phyloP scores from a whole-genome alignment of 1,284 basidiomycete species.

The Trichosporon ovoides region DNA sequence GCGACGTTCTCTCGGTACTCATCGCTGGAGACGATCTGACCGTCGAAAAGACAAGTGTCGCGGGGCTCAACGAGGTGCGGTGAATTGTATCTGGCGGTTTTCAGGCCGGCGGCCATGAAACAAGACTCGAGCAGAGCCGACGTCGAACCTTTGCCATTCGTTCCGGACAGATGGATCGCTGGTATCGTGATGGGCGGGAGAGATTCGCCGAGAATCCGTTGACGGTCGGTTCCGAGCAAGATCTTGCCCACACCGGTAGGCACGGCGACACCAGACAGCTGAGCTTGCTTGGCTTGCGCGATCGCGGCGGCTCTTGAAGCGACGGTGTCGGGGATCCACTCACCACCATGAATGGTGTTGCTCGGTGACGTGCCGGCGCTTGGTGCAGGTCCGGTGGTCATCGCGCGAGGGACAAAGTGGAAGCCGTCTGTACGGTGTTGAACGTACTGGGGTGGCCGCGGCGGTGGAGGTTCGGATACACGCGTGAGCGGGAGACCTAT shows the following conservation, averaged over 20 bases:
- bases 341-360: background rate
- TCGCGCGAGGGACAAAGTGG: background rate
- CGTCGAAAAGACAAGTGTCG: slow-evolving; percentile 72
- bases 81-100: slow-evolving; percentile 82
- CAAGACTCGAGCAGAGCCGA: slow-evolving; percentile 76
- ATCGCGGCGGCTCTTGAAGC: background rate
- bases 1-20: slow-evolving; percentile 50
- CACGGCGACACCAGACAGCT: background rate
- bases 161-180: slow-evolving; percentile 88
- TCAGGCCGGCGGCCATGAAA: slow-evolving; percentile 56
- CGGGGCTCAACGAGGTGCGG: slow-evolving; percentile 77
- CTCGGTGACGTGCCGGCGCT: background rate
- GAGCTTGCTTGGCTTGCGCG: background rate
- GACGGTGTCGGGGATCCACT: slow-evolving; percentile 3
- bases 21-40: slow-evolving; percentile 54
- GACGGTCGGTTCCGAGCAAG: slow-evolving; percentile 69
- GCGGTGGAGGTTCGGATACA: slow-evolving; percentile 1
- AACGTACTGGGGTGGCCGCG: background rate
- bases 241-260: slow-evolving; percentile 51
- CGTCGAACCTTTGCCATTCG: slow-evolving; percentile 96
- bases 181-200: slow-evolving; percentile 69
- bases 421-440: background rate
- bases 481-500: background rate
- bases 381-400: background rate
- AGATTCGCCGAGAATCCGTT: slow-evolving; percentile 57